These are phyloP conservation scores for Yamadazyma sp. DNA, from an alignment of 1,139 yeast species.

Conservation along the genomic window DNA sequence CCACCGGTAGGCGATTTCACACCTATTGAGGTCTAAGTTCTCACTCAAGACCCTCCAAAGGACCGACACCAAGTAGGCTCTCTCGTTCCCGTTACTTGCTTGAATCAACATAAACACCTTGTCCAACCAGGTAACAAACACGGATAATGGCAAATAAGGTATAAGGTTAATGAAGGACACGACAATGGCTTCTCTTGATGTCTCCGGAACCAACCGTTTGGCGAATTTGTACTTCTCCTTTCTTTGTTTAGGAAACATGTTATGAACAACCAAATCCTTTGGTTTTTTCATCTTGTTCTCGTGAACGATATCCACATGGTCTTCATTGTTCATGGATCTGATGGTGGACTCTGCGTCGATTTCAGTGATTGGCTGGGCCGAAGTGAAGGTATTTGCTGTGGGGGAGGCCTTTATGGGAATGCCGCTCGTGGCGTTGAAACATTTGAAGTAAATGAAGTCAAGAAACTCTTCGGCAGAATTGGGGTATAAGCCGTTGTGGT, in stretches of 20 bases:
- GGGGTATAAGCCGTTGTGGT: slow-evolving; percentile 21
- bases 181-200: slow-evolving; percentile 55
- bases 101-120: slow-evolving; percentile 43
- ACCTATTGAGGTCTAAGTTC: slow-evolving; percentile 57
- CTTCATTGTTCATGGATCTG: slow-evolving; percentile 25
- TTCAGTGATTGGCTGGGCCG: slow-evolving; percentile 42
- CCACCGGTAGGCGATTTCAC: slow-evolving; percentile 66
- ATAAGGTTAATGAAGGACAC: slow-evolving; percentile 50
- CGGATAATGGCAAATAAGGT: slow-evolving; percentile 52
- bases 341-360: slow-evolving; percentile 39
- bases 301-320: slow-evolving; percentile 27
- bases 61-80: slow-evolving; percentile 24
- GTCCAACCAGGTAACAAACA: slow-evolving; percentile 49
- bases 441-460: slow-evolving; percentile 38
- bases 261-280: slow-evolving; percentile 25
- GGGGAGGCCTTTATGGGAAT: slow-evolving; percentile 20
- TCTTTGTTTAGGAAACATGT: slow-evolving; percentile 20
- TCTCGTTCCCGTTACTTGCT: slow-evolving; percentile 37
- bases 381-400: slow-evolving; percentile 22
- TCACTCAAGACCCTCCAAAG: slow-evolving; percentile 47
- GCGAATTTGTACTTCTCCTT: slow-evolving; percentile 22
- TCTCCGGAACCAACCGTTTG: slow-evolving; percentile 32
- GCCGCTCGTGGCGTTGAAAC: slow-evolving; percentile 33
- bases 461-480: slow-evolving; percentile 39
- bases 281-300: slow-evolving; percentile 37